Evolutionary conservation across 352 stramenopile genomes (phyloP), one percentile per base, ranked within the genome.

Genomic region (Vaucheria bursata): DNA sequence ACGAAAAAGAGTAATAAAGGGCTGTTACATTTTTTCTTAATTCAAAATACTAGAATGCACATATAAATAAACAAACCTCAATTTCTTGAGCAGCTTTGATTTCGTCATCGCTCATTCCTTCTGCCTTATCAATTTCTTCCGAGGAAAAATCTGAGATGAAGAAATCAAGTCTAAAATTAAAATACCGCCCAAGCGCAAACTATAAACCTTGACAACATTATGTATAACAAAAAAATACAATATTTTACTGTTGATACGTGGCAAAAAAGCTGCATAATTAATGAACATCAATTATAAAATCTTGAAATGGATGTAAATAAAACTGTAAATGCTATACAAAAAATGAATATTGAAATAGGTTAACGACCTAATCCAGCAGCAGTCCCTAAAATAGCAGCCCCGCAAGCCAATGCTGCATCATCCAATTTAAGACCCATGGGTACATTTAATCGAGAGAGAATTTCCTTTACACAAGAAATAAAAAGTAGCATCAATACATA

Each of bases 391-490:
- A 85, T 35, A 4, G 78, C 81, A 34, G 78, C 81, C 31, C 81
- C 81, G 67, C 78, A 71, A 12, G 81, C 77, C 18, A 82, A 29
- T 6, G 65, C 49, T 18, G 74, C 73, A 53, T 83, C 80, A 75
- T 85, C 81, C n/a, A 85, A 36, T 39, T 81, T 85, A 34, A 68
- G 74, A 31, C 81, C 81, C 33, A 85, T 68, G 3, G 65, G 31
- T 1, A 71, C 33, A 49, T 69, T 49, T 45, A 74, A 40, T 38
- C 66, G 8, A 29, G 29, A n/a, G 12, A 72, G 12, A 76, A 72
- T 45, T 5, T 74, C 34, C 71, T 78, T 59, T 59, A 18, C 45
- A 59, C 45, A 59, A 59, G 25, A 25, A 18, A 59, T 59, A 18
- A 59, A 18, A 18, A 59, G 45, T 59, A 59, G 12, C 25, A 59